Percentiles rank a stretch among this genome's conserved stretches.
Conservation (phyloP, 768 basidiomycete genomes). For the Fistulinella prunicolor region DNA sequence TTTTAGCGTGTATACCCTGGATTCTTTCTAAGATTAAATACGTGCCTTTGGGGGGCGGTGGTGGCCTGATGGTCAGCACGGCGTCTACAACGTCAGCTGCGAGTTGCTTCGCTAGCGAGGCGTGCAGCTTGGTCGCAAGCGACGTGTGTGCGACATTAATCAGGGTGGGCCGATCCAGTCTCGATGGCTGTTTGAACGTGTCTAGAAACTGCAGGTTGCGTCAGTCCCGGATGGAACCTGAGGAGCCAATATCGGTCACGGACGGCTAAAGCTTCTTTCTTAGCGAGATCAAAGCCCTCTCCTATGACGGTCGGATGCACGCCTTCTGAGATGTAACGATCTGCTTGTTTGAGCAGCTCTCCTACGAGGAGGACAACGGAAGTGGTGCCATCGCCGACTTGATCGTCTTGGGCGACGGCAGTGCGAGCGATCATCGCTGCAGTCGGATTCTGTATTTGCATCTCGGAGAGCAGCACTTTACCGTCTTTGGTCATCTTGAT, state of each 20-base stretch:
- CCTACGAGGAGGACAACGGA: constrained; percentile 95
- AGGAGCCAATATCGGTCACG: constrained; percentile 34
- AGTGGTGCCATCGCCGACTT: constrained; percentile 98
- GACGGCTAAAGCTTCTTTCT: constrained; percentile 89
- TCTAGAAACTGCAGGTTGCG: constrained; percentile 76
- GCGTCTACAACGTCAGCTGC: constrained; percentile 95
- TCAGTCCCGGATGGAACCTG: constrained; percentile 17
- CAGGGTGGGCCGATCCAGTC: constrained; percentile 85
- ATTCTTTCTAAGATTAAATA: constrained; percentile 18
- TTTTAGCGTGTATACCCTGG: constrained; percentile 29
- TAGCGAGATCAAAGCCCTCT: constrained; percentile 95
- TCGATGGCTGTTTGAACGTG: constrained; percentile 73
- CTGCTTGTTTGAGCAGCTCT: constrained; percentile 94
- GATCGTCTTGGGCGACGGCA: constrained; percentile 97
- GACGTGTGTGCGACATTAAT: constrained; percentile 96
- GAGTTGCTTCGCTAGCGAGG: constrained; percentile 78
- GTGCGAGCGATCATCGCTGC: constrained; percentile 99
- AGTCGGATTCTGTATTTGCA: constrained; percentile 99
- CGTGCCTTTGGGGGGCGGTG: constrained; percentile 57
- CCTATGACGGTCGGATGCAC: constrained; percentile 96
- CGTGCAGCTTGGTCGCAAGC: constrained; percentile 88
- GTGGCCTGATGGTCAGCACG: constrained; percentile 80
- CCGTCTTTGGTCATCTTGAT: constrained; percentile 99
- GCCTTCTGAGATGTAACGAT: constrained; percentile 96
- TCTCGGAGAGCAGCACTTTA: constrained; percentile 96